A percentile compares a stretch with the other conserved stretches of the same genome.
These are phyloP conservation scores for Phytophthora sojae DNA, from an alignment of 352 stramenopile species.

Conservation along the genomic window DNA sequence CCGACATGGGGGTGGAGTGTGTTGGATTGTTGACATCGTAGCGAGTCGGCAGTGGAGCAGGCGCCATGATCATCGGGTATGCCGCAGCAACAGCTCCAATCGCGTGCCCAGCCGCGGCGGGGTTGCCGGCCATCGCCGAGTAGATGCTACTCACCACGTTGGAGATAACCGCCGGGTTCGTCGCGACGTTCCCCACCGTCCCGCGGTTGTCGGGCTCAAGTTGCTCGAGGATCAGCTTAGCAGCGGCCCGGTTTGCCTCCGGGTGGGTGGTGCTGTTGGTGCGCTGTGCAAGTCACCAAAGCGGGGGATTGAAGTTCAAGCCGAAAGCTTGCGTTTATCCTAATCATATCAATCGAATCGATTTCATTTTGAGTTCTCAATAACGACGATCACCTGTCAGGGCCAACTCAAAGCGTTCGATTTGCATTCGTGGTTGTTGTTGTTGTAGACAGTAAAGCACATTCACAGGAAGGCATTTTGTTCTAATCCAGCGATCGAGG, in stretches of 20 bases:
- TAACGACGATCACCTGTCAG: background rate
- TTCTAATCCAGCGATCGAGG: no score
- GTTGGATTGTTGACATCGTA: background rate
- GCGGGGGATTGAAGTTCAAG: background rate
- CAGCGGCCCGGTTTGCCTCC: background rate
- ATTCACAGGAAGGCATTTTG: no score
- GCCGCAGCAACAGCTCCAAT: conserved; percentile 10
- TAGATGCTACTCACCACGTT: conserved; percentile 19
- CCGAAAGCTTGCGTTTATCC: background rate
- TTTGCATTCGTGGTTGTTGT: no score
- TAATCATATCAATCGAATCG: background rate
- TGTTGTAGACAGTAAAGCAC: no score
- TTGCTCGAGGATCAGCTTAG: background rate
- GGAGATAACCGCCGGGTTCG: conserved; percentile 8
- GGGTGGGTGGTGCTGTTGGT: background rate
- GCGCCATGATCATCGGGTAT: background rate
- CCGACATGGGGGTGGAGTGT: background rate
- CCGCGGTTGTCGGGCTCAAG: background rate
- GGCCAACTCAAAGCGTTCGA: no score
- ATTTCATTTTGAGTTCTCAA: background rate
- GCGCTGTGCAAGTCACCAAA: background rate
- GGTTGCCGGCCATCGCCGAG: conserved; percentile 16
- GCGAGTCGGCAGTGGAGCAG: background rate
- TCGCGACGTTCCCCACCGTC: background rate
- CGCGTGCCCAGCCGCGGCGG: conserved; percentile 9